Evolutionary conservation across 2,329 filamentous ascomycete species (phyloP), one percentile per base, ranked within the genome.

Genomic region (Septoria petroselini): DNA sequence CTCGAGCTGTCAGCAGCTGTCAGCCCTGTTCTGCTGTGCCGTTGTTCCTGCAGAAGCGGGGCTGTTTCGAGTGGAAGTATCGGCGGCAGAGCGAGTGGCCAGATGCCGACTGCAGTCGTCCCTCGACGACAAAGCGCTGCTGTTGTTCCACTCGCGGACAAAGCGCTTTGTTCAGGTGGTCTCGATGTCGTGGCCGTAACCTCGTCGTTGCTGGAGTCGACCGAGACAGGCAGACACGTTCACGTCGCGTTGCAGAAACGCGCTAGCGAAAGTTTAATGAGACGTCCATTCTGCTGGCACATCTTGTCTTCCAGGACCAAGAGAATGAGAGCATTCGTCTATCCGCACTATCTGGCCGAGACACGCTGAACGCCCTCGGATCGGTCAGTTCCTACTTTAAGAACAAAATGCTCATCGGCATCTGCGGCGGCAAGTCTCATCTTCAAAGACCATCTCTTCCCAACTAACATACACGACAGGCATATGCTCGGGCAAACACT

Each of bases 401-500:
- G n/a, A n/a, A n/a, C 42, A 38, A 9, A 7, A 90, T 91, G 86
- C 76, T 91, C 33, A 85, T 90, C 55, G 86, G 86, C 48, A 77
- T 91, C 53, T 90, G 86, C 62, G 85, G 85, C 65, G 83, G 84
- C 85, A 76, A 65, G 70, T 19, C 8, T 19, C 8, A 2, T 21
- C 3, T 11, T n/a, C 14, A 34, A 8, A 9, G 18, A n/a, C 25
- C 29, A 12, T 44, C 14, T 2, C 19, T n/a, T 9, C 11, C 14
- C 19, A 14, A 19, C 41, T 34, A 8, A 33, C 29, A 29, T n/a
- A n/a, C 15, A 17, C 30, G 2, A 18, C 64, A 93, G 91, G 88
- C 64, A 91, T 96, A 63, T 97, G 91, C 73, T 84, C 91, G 41
- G 93, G 93, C 64, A 97, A 96, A 74, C 84, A 83, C 66, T 88